Conservation (phyloP, 306 rosid genomes). For the Ochetophila trinervis region DNA sequence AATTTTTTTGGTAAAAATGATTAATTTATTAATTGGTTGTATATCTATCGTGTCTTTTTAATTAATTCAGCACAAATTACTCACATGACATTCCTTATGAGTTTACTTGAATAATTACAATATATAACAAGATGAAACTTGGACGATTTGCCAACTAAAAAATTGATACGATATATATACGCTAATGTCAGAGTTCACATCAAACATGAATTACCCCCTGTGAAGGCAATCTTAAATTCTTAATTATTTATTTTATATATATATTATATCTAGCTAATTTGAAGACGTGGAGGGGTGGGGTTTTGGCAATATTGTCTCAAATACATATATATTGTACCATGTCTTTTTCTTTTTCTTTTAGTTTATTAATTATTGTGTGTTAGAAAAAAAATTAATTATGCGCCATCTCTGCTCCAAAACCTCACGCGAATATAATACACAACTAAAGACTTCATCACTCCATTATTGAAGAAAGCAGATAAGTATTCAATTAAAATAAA, state of each 20-base stretch:
- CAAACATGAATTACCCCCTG: slow-evolving; percentile 3
- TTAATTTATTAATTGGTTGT: neutral
- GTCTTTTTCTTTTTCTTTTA: too few relatives aligned
- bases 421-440: too few relatives aligned
- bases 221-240: neutral
- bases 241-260: neutral
- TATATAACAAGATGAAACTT: slow-evolving; percentile 4
- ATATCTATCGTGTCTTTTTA: neutral
- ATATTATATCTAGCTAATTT: too few relatives aligned
- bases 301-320: too few relatives aligned
- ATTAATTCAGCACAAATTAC: slow-evolving; percentile 13
- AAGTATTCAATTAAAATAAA: neutral
- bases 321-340: too few relatives aligned
- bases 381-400: too few relatives aligned
- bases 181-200: slow-evolving; percentile 11
- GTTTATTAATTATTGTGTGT: too few relatives aligned
- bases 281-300: neutral
- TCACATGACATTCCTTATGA: slow-evolving; percentile 12
- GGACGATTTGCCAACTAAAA: slow-evolving; percentile 19
- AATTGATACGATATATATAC: neutral
- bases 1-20: neutral
- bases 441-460: too few relatives aligned
- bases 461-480: too few relatives aligned
- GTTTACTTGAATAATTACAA: slow-evolving; percentile 8
- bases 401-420: too few relatives aligned